Percentiles rank a stretch among this genome's conserved stretches.
phyloP scores from a whole-genome alignment of 1,284 basidiomycete genomes.

The Tranzscheliella williamsii region DNA sequence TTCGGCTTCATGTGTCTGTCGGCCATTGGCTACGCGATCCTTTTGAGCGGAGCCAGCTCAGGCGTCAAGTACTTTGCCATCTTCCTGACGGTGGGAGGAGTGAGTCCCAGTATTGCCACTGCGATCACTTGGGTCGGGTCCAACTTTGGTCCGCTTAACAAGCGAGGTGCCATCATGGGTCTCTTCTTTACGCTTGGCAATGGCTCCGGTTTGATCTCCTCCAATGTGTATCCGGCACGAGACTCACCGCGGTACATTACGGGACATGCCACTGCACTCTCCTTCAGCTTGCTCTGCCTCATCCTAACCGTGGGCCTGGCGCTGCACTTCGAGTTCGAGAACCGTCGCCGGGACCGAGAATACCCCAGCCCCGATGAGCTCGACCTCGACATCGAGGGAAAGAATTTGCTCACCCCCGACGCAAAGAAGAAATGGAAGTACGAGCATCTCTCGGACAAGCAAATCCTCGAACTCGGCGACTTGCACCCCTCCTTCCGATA shows the following conservation, averaged over 20 bases:
- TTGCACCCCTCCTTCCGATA: background rate
- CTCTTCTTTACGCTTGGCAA: constrained; percentile 64
- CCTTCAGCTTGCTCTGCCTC: constrained; percentile 42
- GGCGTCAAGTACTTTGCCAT: constrained; percentile 63
- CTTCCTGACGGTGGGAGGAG: constrained; percentile 62
- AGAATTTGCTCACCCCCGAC: constrained; percentile 2
- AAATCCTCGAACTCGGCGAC: constrained; percentile 3
- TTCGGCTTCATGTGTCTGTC: constrained; percentile 62
- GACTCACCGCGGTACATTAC: constrained; percentile 31
- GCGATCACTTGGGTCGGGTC: constrained; percentile 64
- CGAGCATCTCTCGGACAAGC: constrained; percentile 1
- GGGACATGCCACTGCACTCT: constrained; percentile 50
- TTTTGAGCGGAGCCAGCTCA: constrained; percentile 46
- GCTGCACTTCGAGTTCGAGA: background rate
- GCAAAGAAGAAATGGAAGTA: constrained; percentile 1
- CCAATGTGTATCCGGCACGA: constrained; percentile 61
- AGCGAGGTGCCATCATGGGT: constrained; percentile 63
- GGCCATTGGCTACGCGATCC: constrained; percentile 63
- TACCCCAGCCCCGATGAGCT: background rate
- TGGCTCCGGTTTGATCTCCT: constrained; percentile 62
- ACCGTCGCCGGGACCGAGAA: background rate
- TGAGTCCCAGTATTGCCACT: constrained; percentile 59
- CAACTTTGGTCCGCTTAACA: constrained; percentile 60
- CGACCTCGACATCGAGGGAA: constrained; percentile 1
- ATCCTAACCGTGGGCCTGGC: constrained; percentile 8